Percentiles rank a stretch among this genome's conserved stretches.
These are phyloP conservation scores for Hyphodiscus sp. DNA, from an alignment of 2,329 filamentous ascomycete genomes.

Conservation along the genomic window DNA sequence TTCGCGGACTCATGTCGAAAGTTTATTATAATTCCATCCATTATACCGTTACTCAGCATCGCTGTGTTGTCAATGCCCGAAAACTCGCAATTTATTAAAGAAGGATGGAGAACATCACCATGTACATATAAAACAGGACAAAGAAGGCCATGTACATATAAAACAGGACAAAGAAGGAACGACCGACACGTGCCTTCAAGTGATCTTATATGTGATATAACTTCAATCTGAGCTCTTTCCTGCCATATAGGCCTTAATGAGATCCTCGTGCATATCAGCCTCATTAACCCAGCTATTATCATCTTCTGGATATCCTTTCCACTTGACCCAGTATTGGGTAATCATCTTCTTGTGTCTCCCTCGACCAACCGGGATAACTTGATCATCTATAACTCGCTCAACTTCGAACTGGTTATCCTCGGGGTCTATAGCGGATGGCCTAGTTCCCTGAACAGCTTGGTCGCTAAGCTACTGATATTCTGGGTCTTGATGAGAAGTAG, in stretches of 20 bases:
- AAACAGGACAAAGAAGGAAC: no score
- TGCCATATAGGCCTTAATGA: conserved; percentile 10
- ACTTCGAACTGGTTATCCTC: conserved; percentile 14
- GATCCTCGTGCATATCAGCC: conserved; percentile 10
- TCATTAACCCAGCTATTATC: conserved; percentile 13
- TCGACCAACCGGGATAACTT: conserved; percentile 9
- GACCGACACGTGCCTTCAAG: no score
- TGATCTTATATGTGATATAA: no score
- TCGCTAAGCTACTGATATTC: conserved; percentile 4
- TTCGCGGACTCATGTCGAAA: no score
- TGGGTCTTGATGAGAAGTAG: conserved; percentile 8
- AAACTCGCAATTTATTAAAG: no score
- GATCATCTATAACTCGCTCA: conserved; percentile 11
- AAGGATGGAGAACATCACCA: no score
- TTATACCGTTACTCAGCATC: no score
- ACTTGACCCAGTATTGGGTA: conserved; percentile 13
- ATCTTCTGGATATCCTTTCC: conserved; percentile 7
- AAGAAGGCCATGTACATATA: no score
- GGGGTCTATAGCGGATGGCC: conserved; percentile 6
- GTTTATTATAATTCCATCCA: no score
- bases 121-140: no score
- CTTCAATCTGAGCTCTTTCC: conserved; percentile 11
- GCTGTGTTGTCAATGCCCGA: no score
- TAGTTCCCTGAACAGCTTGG: conserved; percentile 6
- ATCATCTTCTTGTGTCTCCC: conserved; percentile 12